Evolutionary conservation across 768 basidiomycete species (phyloP).

Genomic region (Boletus pseudo-olivaceus): DNA sequence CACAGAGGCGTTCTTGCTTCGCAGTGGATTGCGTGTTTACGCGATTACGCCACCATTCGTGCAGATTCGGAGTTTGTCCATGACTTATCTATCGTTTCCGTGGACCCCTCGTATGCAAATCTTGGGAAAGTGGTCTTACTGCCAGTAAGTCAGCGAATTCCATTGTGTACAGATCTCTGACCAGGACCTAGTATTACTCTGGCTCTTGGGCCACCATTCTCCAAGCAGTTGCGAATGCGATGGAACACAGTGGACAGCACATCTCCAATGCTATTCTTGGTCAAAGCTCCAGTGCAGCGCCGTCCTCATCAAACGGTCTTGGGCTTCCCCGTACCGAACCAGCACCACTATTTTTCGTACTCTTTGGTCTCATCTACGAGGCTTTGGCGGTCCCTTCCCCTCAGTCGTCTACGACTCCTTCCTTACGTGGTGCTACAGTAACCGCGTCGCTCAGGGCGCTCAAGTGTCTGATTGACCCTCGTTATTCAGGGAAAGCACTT

Average conservation of each 20-base stretch:
- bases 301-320: constrained; percentile 20
- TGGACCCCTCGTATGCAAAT: constrained; percentile 83
- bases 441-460: constrained; percentile 71
- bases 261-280: constrained; percentile 84
- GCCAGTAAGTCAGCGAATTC: constrained; percentile 56
- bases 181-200: constrained; percentile 69
- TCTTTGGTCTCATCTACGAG: constrained; percentile 95
- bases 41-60: constrained; percentile 90
- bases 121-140: constrained; percentile 87
- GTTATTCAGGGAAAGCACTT: constrained; percentile 78
- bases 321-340: constrained; percentile 50
- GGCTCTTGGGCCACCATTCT: constrained; percentile 80
- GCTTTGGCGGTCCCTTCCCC: constrained; percentile 66
- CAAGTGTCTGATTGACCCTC: constrained; percentile 72
- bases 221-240: constrained; percentile 77
- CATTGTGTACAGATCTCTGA: background rate
- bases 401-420: constrained; percentile 45
- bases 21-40: constrained; percentile 83
- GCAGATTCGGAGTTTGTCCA: constrained; percentile 85
- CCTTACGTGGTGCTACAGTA: constrained; percentile 45
- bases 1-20: constrained; percentile 70
- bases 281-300: constrained; percentile 25
- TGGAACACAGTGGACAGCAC: constrained; percentile 65
- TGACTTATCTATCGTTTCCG: constrained; percentile 66
- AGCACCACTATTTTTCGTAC: constrained; percentile 76